Percentiles rank a stretch among this genome's conserved stretches.
Conservation (phyloP, 2,329 filamentous ascomycete species). For the Emydomyces testavorans region DNA sequence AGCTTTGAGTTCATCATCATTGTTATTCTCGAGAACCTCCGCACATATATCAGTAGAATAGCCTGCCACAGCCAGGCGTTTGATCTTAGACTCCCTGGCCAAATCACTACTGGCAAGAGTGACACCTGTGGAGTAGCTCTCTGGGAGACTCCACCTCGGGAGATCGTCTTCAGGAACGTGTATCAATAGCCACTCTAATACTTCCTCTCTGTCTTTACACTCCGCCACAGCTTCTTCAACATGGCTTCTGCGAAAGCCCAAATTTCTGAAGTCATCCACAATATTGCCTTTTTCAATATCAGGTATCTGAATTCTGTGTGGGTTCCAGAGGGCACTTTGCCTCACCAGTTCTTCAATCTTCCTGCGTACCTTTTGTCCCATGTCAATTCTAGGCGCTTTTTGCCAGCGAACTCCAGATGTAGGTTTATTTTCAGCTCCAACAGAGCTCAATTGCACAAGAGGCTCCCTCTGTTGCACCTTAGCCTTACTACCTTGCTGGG, state of each 20-base stretch:
- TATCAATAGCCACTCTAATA: constrained; percentile 88
- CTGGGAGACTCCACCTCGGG: constrained; percentile 83
- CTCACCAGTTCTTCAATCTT: constrained; percentile 72
- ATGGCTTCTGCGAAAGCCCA: constrained; percentile 83
- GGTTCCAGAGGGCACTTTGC: constrained; percentile 75
- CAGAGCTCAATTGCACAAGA: constrained; percentile 44
- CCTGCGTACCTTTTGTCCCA: constrained; percentile 68
- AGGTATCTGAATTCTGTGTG: constrained; percentile 57
- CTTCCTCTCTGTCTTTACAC: constrained; percentile 85
- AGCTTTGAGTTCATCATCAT: constrained; percentile 61
- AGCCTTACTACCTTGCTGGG: constrained; percentile 47
- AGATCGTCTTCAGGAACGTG: constrained; percentile 95
- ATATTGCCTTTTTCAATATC: constrained; percentile 47
- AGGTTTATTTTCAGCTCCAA: constrained; percentile 28
- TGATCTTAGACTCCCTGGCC: constrained; percentile 68
- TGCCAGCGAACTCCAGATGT: constrained; percentile 46
- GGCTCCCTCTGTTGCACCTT: constrained; percentile 47
- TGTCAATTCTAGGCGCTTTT: constrained; percentile 78
- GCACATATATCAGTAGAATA: constrained; percentile 78
- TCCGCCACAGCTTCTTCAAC: constrained; percentile 75
- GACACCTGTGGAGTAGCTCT: constrained; percentile 81
- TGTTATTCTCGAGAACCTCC: constrained; percentile 58
- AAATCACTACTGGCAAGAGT: constrained; percentile 73
- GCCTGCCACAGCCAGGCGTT: constrained; percentile 67
- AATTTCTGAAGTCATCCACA: constrained; percentile 59